Conservation (phyloP, 2,329 filamentous ascomycete genomes). For the Colletotrichum orchidophilum region DNA sequence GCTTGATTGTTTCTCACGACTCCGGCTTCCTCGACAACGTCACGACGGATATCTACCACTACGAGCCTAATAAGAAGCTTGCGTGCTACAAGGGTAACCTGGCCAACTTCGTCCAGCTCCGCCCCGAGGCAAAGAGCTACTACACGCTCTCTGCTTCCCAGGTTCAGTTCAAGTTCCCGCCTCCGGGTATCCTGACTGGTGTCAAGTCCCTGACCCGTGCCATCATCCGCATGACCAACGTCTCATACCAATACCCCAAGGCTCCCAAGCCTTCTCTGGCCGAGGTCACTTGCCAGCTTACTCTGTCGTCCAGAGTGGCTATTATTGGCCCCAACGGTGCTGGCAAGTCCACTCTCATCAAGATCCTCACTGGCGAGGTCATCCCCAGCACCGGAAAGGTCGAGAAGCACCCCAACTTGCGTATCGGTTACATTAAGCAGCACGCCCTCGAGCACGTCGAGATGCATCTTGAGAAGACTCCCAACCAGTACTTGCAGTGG, state of each 20-base stretch:
- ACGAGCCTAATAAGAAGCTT: conserved; percentile 95
- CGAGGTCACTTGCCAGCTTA: conserved; percentile 88
- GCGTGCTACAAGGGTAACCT: conserved; percentile 86
- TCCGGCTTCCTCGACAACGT: conserved; percentile 96
- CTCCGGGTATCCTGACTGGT: conserved; percentile 91
- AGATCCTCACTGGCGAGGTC: conserved; percentile 91
- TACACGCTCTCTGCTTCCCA: conserved; percentile 91
- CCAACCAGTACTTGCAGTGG: conserved; percentile 99
- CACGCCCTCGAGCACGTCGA: conserved; percentile 99
- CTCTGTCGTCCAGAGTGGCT: conserved; percentile 90
- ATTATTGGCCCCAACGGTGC: conserved; percentile 98
- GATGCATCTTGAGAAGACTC: conserved; percentile 99
- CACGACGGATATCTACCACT: conserved; percentile 99
- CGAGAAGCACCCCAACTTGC: conserved; percentile 97
- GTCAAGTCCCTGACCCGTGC: conserved; percentile 95
- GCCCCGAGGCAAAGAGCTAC: conserved; percentile 96
- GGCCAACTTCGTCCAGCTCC: conserved; percentile 83
- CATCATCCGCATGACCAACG: conserved; percentile 94
- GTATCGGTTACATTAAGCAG: conserved; percentile 99
- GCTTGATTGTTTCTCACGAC: conserved; percentile 98
- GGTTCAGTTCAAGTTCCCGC: conserved; percentile 97
- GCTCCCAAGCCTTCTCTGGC: conserved; percentile 85
- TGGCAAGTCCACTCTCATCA: conserved; percentile 98
- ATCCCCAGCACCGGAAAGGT: conserved; percentile 87
- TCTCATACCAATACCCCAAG: conserved; percentile 93